Evolutionary conservation across 2,329 filamentous ascomycete genomes (phyloP).

Genomic region (Xylariales sp.): DNA sequence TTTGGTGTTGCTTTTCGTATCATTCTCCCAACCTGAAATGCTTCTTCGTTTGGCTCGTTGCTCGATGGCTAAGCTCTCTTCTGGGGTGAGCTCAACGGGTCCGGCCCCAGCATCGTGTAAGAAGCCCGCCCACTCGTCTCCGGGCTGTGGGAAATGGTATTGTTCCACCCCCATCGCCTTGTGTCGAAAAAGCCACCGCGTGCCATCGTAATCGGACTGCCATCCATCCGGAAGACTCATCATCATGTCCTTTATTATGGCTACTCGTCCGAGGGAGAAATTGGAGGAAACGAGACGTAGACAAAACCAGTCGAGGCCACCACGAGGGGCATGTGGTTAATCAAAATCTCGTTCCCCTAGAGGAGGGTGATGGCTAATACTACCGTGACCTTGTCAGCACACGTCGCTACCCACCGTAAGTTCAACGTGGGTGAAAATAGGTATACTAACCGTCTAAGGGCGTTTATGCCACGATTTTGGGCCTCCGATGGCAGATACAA

Average conservation of each 20-base stretch:
- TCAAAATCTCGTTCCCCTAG: slow-evolving; percentile 6
- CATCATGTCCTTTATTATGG: slow-evolving; percentile 45
- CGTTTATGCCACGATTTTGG: neutral
- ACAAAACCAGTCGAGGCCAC: slow-evolving; percentile 4
- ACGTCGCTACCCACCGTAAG: slow-evolving; percentile 3
- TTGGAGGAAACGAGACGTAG: slow-evolving; percentile 14
- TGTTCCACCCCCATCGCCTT: slow-evolving; percentile 65
- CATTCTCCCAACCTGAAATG: slow-evolving; percentile 32
- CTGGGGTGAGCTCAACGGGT: slow-evolving; percentile 59
- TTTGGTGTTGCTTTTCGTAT: slow-evolving; percentile 40
- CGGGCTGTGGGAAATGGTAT: slow-evolving; percentile 67
- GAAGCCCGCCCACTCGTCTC: slow-evolving; percentile 69
- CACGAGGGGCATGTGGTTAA: neutral
- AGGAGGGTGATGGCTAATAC: neutral
- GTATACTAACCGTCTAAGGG: slow-evolving; percentile 3
- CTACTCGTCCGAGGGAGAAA: neutral
- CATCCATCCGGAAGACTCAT: slow-evolving; percentile 63
- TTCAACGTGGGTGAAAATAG: neutral
- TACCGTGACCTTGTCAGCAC: slow-evolving; percentile 20
- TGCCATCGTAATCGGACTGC: slow-evolving; percentile 69
- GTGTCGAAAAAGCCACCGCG: slow-evolving; percentile 69
- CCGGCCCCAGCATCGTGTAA: slow-evolving; percentile 51
- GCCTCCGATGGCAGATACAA: slow-evolving; percentile 6
- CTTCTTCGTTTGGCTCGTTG: slow-evolving; percentile 58
- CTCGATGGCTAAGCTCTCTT: slow-evolving; percentile 65